Conservation (phyloP, 805 yeast species). For the Saccharomyces cerevisiae region DNA sequence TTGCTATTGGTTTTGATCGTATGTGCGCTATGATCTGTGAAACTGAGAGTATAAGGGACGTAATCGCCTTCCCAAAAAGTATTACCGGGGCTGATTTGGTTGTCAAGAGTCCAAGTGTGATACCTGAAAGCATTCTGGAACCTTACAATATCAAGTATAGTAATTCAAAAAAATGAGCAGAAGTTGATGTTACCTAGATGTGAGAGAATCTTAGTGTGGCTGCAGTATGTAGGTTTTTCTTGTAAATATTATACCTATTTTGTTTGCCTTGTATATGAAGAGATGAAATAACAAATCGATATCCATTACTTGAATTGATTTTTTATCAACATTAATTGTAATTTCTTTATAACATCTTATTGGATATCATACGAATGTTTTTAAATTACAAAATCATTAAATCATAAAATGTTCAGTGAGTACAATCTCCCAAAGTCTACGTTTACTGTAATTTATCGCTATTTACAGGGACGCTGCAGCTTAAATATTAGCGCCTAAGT, state of each 20-base stretch:
- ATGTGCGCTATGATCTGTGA: conserved; percentile 86
- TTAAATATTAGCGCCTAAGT: background rate
- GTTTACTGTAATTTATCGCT: background rate
- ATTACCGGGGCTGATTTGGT: conserved; percentile 81
- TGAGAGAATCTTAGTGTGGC: background rate
- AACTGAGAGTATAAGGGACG: conserved; percentile 73
- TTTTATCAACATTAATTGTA: background rate
- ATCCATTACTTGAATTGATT: background rate
- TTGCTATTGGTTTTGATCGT: conserved; percentile 92
- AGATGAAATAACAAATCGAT: background rate
- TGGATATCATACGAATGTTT: background rate
- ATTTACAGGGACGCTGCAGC: background rate
- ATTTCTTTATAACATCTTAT: background rate
- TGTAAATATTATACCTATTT: background rate
- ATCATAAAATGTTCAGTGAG: background rate
- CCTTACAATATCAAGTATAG: conserved; percentile 42
- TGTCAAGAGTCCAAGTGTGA: conserved; percentile 75
- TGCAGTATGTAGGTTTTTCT: background rate
- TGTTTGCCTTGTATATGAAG: background rate
- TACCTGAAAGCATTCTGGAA: conserved; percentile 41
- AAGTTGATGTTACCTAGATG: background rate
- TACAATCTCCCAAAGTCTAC: background rate
- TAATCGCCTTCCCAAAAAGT: conserved; percentile 92
- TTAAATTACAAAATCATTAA: background rate
- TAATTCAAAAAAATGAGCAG: background rate